A percentile compares a stretch with the other conserved stretches of the same genome.
phyloP scores from a whole-genome alignment of 2,329 filamentous ascomycete species.

The Zalaria sp. region DNA sequence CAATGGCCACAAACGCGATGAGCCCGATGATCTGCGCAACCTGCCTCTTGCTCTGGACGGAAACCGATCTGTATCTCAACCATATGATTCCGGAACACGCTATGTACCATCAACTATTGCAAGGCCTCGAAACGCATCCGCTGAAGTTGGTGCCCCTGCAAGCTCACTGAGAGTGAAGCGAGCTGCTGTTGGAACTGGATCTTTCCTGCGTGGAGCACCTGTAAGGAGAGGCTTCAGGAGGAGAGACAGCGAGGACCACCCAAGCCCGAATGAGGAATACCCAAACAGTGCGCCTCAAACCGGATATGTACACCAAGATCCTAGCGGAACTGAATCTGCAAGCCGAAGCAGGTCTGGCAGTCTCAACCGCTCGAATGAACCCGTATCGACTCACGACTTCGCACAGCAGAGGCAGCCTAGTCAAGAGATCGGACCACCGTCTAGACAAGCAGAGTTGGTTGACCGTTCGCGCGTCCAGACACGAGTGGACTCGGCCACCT shows the following conservation, averaged over 20 bases:
- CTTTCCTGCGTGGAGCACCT: constrained; percentile 60
- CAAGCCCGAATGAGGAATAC: constrained; percentile 22
- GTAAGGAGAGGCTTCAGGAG: constrained; percentile 56
- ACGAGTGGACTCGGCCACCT: constrained; percentile 12
- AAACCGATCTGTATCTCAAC: constrained; percentile 27
- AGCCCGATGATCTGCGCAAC: constrained; percentile 8
- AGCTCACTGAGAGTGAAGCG: constrained; percentile 67
- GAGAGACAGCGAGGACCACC: constrained; percentile 36
- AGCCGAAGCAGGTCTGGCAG: constrained; percentile 16
- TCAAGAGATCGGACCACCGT: constrained; percentile 12
- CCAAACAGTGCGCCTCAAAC: constrained; percentile 7
- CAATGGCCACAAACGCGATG: constrained; percentile 8
- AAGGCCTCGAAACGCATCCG: constrained; percentile 32
- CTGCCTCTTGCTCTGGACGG: constrained; percentile 12
- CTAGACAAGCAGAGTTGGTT: constrained; percentile 11
- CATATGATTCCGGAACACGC: constrained; percentile 32
- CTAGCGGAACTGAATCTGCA: constrained; percentile 11
- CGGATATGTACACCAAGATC: constrained; percentile 13
- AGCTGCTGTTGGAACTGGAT: constrained; percentile 59
- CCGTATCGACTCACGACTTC: constrained; percentile 21
- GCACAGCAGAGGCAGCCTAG: constrained; percentile 11
- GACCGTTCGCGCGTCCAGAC: constrained; percentile 13
- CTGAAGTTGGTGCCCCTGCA: constrained; percentile 52
- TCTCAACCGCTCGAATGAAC: constrained; percentile 9
- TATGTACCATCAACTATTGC: constrained; percentile 30